These are phyloP conservation scores for Diaporthe sp. DNA, from an alignment of 2,329 filamentous ascomycete species.

Conservation along the genomic window DNA sequence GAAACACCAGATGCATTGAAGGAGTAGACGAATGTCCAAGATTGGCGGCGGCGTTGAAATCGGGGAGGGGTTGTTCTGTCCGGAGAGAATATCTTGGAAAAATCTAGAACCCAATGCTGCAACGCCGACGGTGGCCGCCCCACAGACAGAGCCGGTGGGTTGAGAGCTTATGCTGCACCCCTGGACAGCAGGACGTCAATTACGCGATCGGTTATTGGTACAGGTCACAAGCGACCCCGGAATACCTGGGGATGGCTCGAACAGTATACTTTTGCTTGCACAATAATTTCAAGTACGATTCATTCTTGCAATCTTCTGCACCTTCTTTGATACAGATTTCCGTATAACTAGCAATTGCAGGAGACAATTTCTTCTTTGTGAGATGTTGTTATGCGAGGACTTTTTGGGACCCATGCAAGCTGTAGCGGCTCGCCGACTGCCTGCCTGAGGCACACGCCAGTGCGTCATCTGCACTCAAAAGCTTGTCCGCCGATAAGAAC, in stretches of 20 bases:
- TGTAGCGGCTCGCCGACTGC: neutral
- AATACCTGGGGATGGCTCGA: neutral
- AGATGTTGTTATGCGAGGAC: neutral
- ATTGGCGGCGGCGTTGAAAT: neutral
- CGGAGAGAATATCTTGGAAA: constrained; percentile 18
- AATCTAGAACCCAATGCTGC: constrained; percentile 11
- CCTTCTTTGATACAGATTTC: neutral
- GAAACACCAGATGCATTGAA: constrained; percentile 25
- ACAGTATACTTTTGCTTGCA: neutral
- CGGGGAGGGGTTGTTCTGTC: neutral
- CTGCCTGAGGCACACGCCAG: constrained; percentile 24
- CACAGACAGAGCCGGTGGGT: constrained; percentile 1
- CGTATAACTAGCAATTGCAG: neutral
- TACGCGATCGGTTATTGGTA: neutral
- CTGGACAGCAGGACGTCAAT: neutral
- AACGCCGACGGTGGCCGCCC: constrained; percentile 23
- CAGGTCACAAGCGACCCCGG: neutral
- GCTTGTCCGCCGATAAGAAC: neutral
- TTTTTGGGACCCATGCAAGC: neutral
- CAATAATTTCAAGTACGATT: neutral
- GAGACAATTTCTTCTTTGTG: neutral
- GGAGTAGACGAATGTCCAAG: neutral
- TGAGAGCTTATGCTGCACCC: constrained; percentile 8
- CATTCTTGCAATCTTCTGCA: neutral
- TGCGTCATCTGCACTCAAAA: constrained; percentile 17